Evolutionary conservation across 371 early-diverging fungal species (phyloP).

Genomic region (Mucor plumbeus): DNA sequence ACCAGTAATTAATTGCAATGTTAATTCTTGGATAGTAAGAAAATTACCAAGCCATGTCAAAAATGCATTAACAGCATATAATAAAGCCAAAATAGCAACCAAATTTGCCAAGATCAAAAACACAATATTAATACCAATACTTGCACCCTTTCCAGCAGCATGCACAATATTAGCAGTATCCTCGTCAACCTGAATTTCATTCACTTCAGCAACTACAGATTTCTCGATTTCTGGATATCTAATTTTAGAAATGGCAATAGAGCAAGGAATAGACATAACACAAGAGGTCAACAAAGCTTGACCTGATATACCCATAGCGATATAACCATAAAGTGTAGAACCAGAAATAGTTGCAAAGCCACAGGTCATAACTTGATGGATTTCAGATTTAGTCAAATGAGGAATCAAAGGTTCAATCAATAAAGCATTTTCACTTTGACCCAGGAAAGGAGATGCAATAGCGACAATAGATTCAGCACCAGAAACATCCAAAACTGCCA

Average conservation of each 20-base stretch:
- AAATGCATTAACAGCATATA: constrained; percentile 71
- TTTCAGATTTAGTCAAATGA: constrained; percentile 82
- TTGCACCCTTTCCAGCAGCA: constrained; percentile 88
- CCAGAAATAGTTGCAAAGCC: constrained; percentile 89
- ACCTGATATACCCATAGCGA: constrained; percentile 65
- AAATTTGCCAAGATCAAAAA: constrained; percentile 80
- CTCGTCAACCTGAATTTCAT: constrained; percentile 32
- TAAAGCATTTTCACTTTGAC: constrained; percentile 83
- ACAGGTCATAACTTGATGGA: constrained; percentile 84
- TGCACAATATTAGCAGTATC: constrained; percentile 80
- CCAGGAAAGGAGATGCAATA: constrained; percentile 74
- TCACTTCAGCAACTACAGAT: constrained; percentile 71
- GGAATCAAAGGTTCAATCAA: constrained; percentile 78
- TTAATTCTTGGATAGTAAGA: constrained; percentile 66
- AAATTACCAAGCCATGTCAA: constrained; percentile 81
- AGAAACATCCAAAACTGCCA: constrained; percentile 72
- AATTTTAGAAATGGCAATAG: constrained; percentile 84
- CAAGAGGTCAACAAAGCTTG: constrained; percentile 76
- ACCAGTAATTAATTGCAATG: constrained; percentile 73
- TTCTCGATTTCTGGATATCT: constrained; percentile 85
- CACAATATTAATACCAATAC: constrained; percentile 79
- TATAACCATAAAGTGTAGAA: constrained; percentile 74
- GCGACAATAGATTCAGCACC: constrained; percentile 87
- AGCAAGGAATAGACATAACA: constrained; percentile 90
- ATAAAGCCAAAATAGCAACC: constrained; percentile 57